Conservation (phyloP, 768 basidiomycete species). For the Lentinus tigrinus region DNA sequence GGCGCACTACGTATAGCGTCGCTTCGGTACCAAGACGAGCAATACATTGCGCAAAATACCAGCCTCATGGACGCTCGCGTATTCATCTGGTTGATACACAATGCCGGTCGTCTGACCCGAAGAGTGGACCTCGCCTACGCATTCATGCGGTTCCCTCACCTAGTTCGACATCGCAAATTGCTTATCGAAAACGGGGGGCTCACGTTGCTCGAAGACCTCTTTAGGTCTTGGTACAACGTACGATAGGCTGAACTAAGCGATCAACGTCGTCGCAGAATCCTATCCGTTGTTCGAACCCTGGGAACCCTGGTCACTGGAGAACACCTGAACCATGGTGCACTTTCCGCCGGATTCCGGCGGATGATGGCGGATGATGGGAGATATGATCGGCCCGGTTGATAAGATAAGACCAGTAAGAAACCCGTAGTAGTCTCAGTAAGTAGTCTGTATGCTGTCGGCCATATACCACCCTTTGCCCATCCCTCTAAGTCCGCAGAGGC, state of each 20-base stretch:
- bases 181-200: neutral
- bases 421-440: too few species aligned
- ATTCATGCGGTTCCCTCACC: neutral
- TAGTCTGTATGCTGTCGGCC: too few species aligned
- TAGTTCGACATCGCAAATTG: neutral
- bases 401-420: too few species aligned
- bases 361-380: too few species aligned
- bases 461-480: too few species aligned
- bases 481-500: too few species aligned
- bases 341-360: too few species aligned
- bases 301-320: too few species aligned
- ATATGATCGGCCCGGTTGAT: too few species aligned
- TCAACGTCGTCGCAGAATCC: neutral
- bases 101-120: neutral
- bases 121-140: neutral
- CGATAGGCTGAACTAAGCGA: neutral
- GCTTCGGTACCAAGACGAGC: neutral
- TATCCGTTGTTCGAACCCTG: neutral
- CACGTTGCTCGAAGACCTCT: neutral
- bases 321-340: too few species aligned
- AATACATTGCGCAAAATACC: neutral
- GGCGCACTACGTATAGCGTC: neutral
- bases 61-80: constrained; percentile 1
- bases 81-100: neutral
- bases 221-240: neutral